Base-by-base conservation (phyloP, 177 flowering plant genomes). In the Vitis hybrid region DNA sequence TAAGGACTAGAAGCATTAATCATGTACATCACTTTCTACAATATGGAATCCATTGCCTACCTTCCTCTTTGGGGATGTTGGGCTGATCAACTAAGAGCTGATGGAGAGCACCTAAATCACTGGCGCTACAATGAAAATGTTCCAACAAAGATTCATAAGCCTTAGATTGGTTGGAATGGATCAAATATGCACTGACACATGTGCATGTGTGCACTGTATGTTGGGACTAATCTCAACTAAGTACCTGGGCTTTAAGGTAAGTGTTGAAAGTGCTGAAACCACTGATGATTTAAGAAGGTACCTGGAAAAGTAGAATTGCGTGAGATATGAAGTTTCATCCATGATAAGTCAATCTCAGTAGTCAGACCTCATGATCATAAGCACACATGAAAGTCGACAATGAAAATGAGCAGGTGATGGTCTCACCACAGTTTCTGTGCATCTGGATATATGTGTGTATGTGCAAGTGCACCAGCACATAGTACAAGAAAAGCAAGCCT, bases 81-180 rank as follows among this genome's bases (percentile, higher is more conserved):
- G 97, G 95, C 80, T 92, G 97, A 81, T 92, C 95, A 72, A 82
- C 82, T 70, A 90, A 75, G 26, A 90, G 83, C 61, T 83, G 88
- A 64, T 79, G 80, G 60, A 92, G 83, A 8, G 89, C 86, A 32
- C 71, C 76, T 56, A 90, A 62, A 83, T 86, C 95, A 71, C 72
- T 64, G 3, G 81, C 73, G 68, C 97, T 91, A 77, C 69, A 76
- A 63, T 17, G 65, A 40, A 19, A 23, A 52, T 19, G 58, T 8
- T 2, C 23, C 67, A 55, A 52, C n/a, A 10, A 45, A 50, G 12
- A 68, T 58, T 54, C 30, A 60, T 3, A 64, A 52, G 52, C 3
- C 17, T 45, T 45, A 18, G 11, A 49, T 6, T 12, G 52, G 40
- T 7, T 2, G 11, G 32, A 65, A 30, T 4, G 34, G 12, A 55